Percentiles rank a stretch among this genome's conserved stretches.
Evolutionary conservation across 768 basidiomycete species (phyloP).

Genomic region (Termitomyces sp.): DNA sequence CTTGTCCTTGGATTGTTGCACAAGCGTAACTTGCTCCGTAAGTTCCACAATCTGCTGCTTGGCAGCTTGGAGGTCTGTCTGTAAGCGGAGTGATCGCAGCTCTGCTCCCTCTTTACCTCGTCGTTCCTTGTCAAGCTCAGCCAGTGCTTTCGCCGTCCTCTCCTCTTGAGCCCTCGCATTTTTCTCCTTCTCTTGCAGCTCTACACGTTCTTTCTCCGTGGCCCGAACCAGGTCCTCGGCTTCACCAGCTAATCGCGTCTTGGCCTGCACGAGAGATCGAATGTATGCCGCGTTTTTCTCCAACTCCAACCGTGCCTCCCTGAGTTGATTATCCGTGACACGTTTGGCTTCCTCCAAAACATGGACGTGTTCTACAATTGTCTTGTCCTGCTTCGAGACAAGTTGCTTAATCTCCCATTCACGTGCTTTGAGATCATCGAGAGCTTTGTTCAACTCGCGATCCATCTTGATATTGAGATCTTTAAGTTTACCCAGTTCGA

Average conservation of each 20-base stretch:
- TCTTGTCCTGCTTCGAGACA: constrained; percentile 88
- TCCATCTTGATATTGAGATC: constrained; percentile 70
- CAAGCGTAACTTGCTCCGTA: constrained; percentile 44
- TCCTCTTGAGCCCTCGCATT: constrained; percentile 58
- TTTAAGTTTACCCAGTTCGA: constrained; percentile 64
- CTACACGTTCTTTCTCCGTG: constrained; percentile 64
- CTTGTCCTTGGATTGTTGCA: constrained; percentile 58
- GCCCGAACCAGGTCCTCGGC: constrained; percentile 78
- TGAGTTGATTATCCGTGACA: constrained; percentile 87
- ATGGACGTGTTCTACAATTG: constrained; percentile 97
- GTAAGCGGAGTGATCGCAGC: constrained; percentile 51
- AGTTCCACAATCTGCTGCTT: constrained; percentile 54
- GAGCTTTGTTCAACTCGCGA: constrained; percentile 72
- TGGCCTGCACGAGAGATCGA: constrained; percentile 83
- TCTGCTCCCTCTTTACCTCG: constrained; percentile 63
- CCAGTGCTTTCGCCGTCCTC: constrained; percentile 46
- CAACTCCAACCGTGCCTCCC: constrained; percentile 74
- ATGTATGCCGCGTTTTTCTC: constrained; percentile 71
- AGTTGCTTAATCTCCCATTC: constrained; percentile 88
- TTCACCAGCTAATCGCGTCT: constrained; percentile 67
- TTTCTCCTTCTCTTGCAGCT: constrained; percentile 67
- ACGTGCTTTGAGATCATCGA: constrained; percentile 73
- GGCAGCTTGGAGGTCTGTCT: constrained; percentile 53
- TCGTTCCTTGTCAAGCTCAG: constrained; percentile 64
- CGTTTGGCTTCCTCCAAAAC: constrained; percentile 95